Percentiles rank a stretch among this genome's conserved stretches.
phyloP scores from a whole-genome alignment of 73 alveolate species.

The Paramecium sexaurelia region DNA sequence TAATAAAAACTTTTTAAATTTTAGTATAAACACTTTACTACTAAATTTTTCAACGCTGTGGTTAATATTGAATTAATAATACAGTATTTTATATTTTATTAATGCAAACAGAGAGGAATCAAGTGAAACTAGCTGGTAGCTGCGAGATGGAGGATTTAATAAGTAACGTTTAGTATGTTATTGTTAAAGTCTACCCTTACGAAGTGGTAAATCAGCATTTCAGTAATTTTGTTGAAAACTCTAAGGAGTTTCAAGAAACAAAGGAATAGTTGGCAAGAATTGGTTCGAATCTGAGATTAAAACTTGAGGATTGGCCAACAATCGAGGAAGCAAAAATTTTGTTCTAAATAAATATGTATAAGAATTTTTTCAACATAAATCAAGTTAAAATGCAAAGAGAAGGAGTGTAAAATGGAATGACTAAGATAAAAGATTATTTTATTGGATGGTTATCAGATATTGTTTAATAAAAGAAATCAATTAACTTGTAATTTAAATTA shows the following conservation, averaged over 20 bases:
- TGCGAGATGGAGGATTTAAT: conserved; percentile 53
- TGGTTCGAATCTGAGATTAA: conserved; percentile 3
- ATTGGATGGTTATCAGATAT: conserved; percentile 56
- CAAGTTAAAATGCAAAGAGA: background rate
- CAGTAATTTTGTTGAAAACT: background rate
- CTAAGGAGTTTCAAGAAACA: conserved; percentile 3
- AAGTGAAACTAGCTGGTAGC: conserved; percentile 21
- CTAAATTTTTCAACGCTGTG: background rate
- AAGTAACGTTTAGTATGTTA: conserved; percentile 23
- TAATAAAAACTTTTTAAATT: background rate
- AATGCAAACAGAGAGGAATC: background rate
- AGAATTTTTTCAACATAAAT: background rate
- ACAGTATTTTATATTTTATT: conserved; percentile 31
- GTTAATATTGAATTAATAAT: background rate
- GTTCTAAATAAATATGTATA: conserved; percentile 3
- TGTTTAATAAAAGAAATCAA: conserved; percentile 20
- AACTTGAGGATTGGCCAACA: conserved; percentile 40
- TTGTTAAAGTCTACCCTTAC: conserved; percentile 18
- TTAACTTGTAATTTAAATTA: background rate
- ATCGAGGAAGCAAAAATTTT: conserved; percentile 10
- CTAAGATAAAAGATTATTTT: conserved; percentile 31
- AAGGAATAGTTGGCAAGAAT: background rate
- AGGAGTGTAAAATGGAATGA: conserved; percentile 53
- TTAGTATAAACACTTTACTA: background rate
- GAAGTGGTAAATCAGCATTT: conserved; percentile 10